Evolutionary conservation across 2,329 filamentous ascomycete species (phyloP).

Genomic region (Pestalotiopsis sp.): DNA sequence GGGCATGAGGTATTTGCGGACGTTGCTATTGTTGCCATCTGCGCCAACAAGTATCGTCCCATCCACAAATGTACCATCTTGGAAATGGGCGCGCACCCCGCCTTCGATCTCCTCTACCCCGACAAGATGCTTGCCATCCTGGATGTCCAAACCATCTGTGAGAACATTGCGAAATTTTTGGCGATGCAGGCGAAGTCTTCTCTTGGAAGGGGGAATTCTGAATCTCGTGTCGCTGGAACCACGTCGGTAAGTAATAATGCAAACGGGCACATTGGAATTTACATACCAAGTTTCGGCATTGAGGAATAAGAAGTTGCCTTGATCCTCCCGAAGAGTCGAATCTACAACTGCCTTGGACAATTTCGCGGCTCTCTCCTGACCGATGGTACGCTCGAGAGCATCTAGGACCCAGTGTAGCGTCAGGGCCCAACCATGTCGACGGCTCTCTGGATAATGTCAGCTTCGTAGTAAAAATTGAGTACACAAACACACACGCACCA

Average conservation of each 20-base stretch:
- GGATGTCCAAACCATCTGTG: conserved; percentile 28
- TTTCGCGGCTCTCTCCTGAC: conserved; percentile 16
- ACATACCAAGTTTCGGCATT: conserved; percentile 37
- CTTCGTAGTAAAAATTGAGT: background rate
- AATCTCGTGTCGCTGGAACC: conserved; percentile 21
- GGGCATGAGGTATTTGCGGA: conserved; percentile 34
- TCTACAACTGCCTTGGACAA: conserved; percentile 28
- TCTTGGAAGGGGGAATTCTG: conserved; percentile 36
- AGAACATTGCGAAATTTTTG: conserved; percentile 34
- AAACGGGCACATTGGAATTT: conserved; percentile 14
- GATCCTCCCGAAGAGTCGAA: conserved; percentile 33
- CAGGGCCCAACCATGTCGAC: conserved; percentile 56
- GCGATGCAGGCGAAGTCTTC: conserved; percentile 35
- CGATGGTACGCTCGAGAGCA: conserved; percentile 26
- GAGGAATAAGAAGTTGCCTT: conserved; percentile 40
- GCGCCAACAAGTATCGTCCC: conserved; percentile 39
- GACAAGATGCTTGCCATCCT: conserved; percentile 32
- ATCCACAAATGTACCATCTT: conserved; percentile 31
- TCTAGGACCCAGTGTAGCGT: conserved; percentile 59
- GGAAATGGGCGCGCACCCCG: conserved; percentile 28
- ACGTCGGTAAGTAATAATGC: background rate
- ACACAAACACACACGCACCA: background rate
- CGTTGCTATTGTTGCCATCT: conserved; percentile 39
- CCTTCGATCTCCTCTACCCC: conserved; percentile 23
- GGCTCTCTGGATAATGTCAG: conserved; percentile 23